Percentiles rank a stretch among this genome's conserved stretches.
Conservation (phyloP, 2,329 filamentous ascomycete species). For the Clonostachys chloroleuca region DNA sequence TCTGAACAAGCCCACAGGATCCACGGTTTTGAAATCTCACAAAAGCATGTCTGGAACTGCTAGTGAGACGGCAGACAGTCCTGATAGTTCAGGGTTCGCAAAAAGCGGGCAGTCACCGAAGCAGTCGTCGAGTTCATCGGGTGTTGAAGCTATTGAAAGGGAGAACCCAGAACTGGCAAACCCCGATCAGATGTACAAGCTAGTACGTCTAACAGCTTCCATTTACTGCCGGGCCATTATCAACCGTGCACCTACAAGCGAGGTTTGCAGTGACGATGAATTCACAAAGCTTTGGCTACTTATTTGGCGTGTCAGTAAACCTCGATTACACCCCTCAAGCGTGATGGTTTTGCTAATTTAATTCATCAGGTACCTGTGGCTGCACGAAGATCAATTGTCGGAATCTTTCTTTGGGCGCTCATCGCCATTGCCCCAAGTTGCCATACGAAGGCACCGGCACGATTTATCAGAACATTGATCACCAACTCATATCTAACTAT, state of each 20-base stretch:
- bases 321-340: no score
- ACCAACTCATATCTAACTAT: constrained; percentile 37
- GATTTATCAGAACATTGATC: constrained; percentile 40
- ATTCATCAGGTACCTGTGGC: constrained; percentile 20
- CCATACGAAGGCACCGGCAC: constrained; percentile 29
- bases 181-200: constrained; percentile 41
- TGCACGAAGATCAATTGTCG: constrained; percentile 39
- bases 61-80: not conserved
- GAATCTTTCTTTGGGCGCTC: constrained; percentile 44
- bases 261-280: constrained; percentile 28
- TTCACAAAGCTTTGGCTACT: constrained; percentile 39
- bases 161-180: not conserved
- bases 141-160: not conserved
- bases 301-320: constrained; percentile 32
- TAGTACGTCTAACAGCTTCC: constrained; percentile 37
- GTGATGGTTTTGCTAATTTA: no score
- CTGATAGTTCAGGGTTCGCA: constrained; percentile 1
- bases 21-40: not conserved
- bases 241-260: constrained; percentile 32
- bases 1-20: not conserved
- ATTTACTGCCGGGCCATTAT: constrained; percentile 43
- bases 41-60: not conserved
- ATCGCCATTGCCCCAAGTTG: constrained; percentile 33
- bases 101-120: not conserved
- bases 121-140: not conserved